Conservation (phyloP, 306 rosid genomes). For the Crotalaria pallida region DNA sequence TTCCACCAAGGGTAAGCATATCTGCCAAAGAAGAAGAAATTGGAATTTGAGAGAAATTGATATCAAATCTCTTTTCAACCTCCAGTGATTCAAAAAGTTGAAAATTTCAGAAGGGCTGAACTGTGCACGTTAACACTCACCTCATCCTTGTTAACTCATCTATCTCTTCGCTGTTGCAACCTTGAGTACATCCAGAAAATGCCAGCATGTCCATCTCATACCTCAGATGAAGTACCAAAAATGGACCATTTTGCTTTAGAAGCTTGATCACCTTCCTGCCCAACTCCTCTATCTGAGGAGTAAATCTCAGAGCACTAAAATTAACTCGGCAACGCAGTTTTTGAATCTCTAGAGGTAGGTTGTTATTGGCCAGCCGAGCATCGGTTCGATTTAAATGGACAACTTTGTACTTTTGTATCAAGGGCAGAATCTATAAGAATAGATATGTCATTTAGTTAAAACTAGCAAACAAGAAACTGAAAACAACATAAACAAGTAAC, state of each 20-base stretch:
- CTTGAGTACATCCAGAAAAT: constrained; percentile 97
- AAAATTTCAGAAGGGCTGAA: constrained; percentile 12
- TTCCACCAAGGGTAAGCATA: constrained; percentile 99
- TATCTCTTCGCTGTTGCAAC: constrained; percentile 83
- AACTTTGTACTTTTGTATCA: constrained; percentile 80
- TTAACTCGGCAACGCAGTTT: constrained; percentile 93
- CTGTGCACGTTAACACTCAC: constrained; percentile 32
- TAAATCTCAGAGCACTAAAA: constrained; percentile 82
- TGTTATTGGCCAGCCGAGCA: constrained; percentile 91
- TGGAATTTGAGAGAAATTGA: background rate
- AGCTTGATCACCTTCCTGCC: constrained; percentile 84
- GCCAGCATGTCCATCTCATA: constrained; percentile 99
- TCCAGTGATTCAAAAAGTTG: background rate
- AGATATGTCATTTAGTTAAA: constrained; percentile 8
- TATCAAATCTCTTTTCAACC: background rate
- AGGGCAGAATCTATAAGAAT: constrained; percentile 69
- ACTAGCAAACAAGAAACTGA: background rate
- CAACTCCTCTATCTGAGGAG: constrained; percentile 92
- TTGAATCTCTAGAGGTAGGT: constrained; percentile 80
- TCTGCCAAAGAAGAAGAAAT: constrained; percentile 42
- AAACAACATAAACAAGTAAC: background rate
- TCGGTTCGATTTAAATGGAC: constrained; percentile 95
- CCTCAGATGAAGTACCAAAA: constrained; percentile 92
- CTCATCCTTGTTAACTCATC: constrained; percentile 99
- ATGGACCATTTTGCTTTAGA: constrained; percentile 69